Conservation (phyloP, 2,329 filamentous ascomycete genomes). For the Gliomastix tumulicola region DNA sequence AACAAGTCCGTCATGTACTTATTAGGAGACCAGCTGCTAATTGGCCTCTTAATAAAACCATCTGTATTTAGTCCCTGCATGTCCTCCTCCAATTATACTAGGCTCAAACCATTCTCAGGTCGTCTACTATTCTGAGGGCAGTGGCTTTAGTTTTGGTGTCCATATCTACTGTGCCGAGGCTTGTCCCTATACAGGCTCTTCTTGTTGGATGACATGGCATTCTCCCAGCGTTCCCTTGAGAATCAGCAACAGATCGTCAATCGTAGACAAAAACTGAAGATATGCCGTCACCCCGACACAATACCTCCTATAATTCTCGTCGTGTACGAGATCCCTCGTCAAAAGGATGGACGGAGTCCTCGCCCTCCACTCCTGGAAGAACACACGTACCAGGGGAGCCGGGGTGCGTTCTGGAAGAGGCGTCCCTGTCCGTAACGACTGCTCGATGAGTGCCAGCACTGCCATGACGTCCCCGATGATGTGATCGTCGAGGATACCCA, state of each 20-base stretch:
- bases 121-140: no score
- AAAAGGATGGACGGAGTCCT: slow-evolving; percentile 16
- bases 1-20: no score
- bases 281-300: slow-evolving; percentile 38
- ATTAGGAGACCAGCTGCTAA: no score
- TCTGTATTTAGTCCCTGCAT: no score
- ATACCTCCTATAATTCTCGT: slow-evolving; percentile 35
- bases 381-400: slow-evolving; percentile 32
- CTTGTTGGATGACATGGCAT: slow-evolving; percentile 23
- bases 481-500: slow-evolving; percentile 32
- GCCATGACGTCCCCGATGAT: slow-evolving; percentile 44
- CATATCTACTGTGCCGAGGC: no score
- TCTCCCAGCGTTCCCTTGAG: slow-evolving; percentile 37
- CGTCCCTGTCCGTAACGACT: slow-evolving; percentile 37
- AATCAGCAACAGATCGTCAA: slow-evolving; percentile 36
- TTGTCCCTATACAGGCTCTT: no score
- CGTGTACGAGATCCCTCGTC: slow-evolving; percentile 22
- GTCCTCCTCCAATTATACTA: no score
- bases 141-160: no score
- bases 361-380: slow-evolving; percentile 15
- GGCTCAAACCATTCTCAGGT: no score
- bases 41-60: no score
- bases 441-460: slow-evolving; percentile 36
- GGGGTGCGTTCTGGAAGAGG: slow-evolving; percentile 39
- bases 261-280: slow-evolving; percentile 29